Percentiles rank a stretch among this genome's conserved stretches.
Evolutionary conservation across 176 grass and related monocot species (phyloP).

Genomic region (Hsuehochloa calcarea): DNA sequence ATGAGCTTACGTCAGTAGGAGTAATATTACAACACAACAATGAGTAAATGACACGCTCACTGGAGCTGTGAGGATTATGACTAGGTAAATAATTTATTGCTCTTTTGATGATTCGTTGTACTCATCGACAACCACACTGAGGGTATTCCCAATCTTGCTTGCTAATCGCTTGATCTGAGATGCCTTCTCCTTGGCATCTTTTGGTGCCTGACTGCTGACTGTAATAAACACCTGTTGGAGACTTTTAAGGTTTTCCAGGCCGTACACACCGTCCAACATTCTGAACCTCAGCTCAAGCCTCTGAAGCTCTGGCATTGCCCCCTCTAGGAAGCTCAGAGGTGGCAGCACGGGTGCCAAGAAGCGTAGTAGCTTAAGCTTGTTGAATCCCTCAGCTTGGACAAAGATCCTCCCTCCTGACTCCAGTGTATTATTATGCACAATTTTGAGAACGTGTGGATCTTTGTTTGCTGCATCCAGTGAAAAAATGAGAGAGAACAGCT

Average conservation of each 20-base stretch:
- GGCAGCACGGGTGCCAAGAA: not conserved
- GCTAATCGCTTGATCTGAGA: not conserved
- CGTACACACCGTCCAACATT: not conserved
- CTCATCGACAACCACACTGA: not conserved
- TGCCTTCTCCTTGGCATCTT: not conserved
- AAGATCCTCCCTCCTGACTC: not conserved
- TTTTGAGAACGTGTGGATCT: not conserved
- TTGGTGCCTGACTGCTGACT: not conserved
- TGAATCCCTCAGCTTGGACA: not conserved
- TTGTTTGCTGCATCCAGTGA: not conserved
- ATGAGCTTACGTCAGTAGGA: too few species aligned
- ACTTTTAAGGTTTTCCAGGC: constrained; percentile 17
- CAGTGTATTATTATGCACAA: not conserved
- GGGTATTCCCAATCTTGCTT: not conserved
- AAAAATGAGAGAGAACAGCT: constrained; percentile 17
- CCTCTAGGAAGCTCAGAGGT: constrained; percentile 1
- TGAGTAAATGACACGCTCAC: too few species aligned
- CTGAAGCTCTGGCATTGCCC: constrained; percentile 15
- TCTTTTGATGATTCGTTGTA: constrained; percentile 17
- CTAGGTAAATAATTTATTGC: too few species aligned
- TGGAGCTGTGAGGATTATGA: too few species aligned
- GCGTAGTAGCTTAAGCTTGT: constrained; percentile 19
- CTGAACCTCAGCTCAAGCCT: constrained; percentile 17
- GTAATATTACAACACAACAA: too few species aligned
- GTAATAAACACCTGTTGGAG: constrained; percentile 12